Evolutionary conservation across 345 rosid genomes (phyloP).

Genomic region (Populus davidiana): DNA sequence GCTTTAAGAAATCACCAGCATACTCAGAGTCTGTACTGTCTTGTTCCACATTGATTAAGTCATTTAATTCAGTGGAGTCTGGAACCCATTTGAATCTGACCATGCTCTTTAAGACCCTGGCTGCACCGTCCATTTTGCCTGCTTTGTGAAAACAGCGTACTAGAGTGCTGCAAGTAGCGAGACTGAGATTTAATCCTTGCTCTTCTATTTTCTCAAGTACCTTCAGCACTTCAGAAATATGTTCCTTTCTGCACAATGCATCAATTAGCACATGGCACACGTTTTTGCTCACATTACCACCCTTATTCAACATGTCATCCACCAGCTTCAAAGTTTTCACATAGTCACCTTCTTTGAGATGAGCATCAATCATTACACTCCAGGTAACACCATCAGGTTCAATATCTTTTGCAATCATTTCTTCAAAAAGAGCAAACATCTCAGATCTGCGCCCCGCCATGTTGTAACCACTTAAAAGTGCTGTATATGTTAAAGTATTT

Average conservation of each 20-base stretch:
- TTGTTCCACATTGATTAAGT: constrained; percentile 19
- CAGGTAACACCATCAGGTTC: constrained; percentile 64
- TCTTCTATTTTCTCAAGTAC: constrained; percentile 37
- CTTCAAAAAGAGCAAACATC: constrained; percentile 54
- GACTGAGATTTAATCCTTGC: constrained; percentile 43
- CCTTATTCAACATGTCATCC: constrained; percentile 49
- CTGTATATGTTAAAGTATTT: constrained; percentile 50
- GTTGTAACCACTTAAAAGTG: constrained; percentile 56
- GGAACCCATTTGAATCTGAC: constrained; percentile 49
- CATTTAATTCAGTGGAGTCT: constrained; percentile 35
- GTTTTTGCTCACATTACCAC: constrained; percentile 30
- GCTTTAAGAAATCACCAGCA: constrained; percentile 18
- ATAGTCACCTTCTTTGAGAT: constrained; percentile 51
- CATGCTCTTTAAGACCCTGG: constrained; percentile 47
- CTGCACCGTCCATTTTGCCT: constrained; percentile 47
- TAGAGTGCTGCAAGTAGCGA: constrained; percentile 43
- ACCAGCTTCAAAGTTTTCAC: constrained; percentile 41
- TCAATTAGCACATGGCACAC: constrained; percentile 27
- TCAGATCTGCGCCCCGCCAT: constrained; percentile 40
- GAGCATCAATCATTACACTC: constrained; percentile 45
- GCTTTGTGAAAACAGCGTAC: constrained; percentile 44
- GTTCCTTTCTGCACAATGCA: constrained; percentile 23
- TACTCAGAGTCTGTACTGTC: constrained; percentile 11
- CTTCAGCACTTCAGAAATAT: constrained; percentile 19
- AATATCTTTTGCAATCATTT: constrained; percentile 52